Base-by-base conservation (phyloP, 2,329 filamentous ascomycete genomes). In the Bipolaris oryzae region DNA sequence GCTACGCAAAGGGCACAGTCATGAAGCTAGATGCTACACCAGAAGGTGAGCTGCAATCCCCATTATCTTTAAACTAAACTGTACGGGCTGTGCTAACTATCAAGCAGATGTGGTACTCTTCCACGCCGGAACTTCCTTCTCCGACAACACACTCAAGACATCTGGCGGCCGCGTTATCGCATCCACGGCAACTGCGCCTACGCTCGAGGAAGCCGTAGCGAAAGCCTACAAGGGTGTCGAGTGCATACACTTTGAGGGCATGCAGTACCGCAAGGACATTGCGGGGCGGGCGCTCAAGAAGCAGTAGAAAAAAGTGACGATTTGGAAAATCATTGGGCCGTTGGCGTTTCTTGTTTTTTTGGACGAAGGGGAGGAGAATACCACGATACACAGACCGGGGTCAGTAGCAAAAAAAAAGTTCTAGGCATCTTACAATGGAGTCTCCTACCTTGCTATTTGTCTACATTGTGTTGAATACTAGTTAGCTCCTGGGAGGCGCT, bases 221-320 rank as follows among this genome's bases (percentile, higher is more conserved):
- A 89, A 89, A 72, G 92, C 92, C n/a, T 99, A 99, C 75, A 84
- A 87, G 61, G 92, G 91, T 31, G 88, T 97, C 20, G 84, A 87
- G 53, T 83, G 85, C 50, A 93, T 97, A 70, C 82, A 89, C 55
- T 97, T 97, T 66, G 86, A 94, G 51, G 88, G 88, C 66, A 96
- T 96, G 88, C 93, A 96, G 78, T 97, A 87, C 81, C 86, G 94
- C 66, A 95, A 88, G 76, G 95, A 98, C 63, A 98, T 99, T 75
- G 95, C 92, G 1, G 76, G 76, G 6, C 70, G 79, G n/a, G 80
- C 80, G 5, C 63, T 82, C 66, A 76, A 63, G 57, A 72, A 70
- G 62, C 74, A 57, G 37, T 10, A 20, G 4, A 3, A 7, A 15
- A 6, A 7, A 54, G 35, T 0, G 18, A 3, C 5, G 3, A 23